Evolutionary conservation across 2,329 filamentous ascomycete species (phyloP).

Genomic region (Aspergillus pseudoterreus): DNA sequence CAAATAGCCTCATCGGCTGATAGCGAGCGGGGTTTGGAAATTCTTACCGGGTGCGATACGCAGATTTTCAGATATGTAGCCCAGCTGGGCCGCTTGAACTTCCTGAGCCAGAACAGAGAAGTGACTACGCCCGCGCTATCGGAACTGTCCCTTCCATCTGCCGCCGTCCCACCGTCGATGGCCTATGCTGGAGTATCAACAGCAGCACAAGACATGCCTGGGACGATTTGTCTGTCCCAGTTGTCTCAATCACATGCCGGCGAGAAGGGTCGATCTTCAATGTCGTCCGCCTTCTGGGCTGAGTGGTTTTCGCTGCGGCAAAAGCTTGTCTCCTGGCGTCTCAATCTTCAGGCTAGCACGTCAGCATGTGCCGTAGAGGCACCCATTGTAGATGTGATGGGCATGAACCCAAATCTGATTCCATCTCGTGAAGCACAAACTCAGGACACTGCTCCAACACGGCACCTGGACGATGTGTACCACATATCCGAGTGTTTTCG

Average conservation of each 20-base stretch:
- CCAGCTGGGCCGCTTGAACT: conserved; percentile 77
- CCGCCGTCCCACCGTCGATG: conserved; percentile 33
- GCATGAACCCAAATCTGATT: conserved; percentile 10
- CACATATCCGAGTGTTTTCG: conserved; percentile 89
- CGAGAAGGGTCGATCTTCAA: conserved; percentile 17
- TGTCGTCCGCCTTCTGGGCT: conserved; percentile 62
- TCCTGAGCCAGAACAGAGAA: conserved; percentile 67
- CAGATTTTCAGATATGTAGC: conserved; percentile 82
- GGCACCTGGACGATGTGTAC: conserved; percentile 68
- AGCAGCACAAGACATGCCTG: no score
- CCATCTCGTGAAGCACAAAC: conserved; percentile 22
- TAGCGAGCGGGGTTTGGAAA: conserved; percentile 73
- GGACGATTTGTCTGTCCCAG: no score
- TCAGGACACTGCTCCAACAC: conserved; percentile 29
- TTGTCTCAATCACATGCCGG: no score
- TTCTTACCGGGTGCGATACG: conserved; percentile 82
- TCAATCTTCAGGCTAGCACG: conserved; percentile 45
- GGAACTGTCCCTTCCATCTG: conserved; percentile 15
- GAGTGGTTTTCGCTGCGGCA: conserved; percentile 80
- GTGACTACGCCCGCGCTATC: conserved; percentile 13
- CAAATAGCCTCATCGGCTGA: conserved; percentile 62
- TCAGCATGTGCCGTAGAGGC: not conserved
- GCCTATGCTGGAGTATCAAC: conserved; percentile 16
- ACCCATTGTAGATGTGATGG: conserved; percentile 13
- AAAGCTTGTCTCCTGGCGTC: conserved; percentile 76